Percentiles rank a stretch among this genome's conserved stretches.
phyloP scores from a whole-genome alignment of 768 basidiomycete genomes.

The Agaricus blazei region DNA sequence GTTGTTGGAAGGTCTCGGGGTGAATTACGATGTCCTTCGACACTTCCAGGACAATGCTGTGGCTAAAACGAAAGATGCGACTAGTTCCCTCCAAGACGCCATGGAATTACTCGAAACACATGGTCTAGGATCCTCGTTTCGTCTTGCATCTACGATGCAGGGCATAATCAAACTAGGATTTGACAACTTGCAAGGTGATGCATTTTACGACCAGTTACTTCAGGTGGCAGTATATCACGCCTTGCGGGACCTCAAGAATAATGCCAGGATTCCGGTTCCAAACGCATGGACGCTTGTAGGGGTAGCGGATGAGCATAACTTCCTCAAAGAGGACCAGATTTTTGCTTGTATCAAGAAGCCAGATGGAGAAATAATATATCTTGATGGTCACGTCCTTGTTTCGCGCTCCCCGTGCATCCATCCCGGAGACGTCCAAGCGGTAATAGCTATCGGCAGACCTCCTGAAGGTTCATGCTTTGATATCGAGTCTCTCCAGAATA shows the following conservation, averaged over 20 bases:
- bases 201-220: constrained; percentile 48
- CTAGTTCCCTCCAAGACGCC: constrained; percentile 35
- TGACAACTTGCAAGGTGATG: constrained; percentile 25
- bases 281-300: constrained; percentile 63
- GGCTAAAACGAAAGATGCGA: constrained; percentile 34
- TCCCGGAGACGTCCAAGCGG: constrained; percentile 60
- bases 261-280: constrained; percentile 61
- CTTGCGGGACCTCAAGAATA: constrained; percentile 56
- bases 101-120: constrained; percentile 45
- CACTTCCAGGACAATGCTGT: constrained; percentile 48
- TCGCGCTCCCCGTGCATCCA: constrained; percentile 64
- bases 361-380: constrained; percentile 33
- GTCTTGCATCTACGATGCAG: constrained; percentile 44
- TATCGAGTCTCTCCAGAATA: constrained; percentile 46
- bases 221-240: constrained; percentile 52
- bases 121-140: constrained; percentile 53
- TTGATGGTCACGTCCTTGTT: constrained; percentile 49
- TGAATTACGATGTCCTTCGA: constrained; percentile 48
- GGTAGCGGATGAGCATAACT: constrained; percentile 57
- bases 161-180: constrained; percentile 43
- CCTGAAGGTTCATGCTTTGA: constrained; percentile 46
- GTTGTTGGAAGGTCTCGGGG: constrained; percentile 54
- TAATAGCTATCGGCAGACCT: constrained; percentile 50
- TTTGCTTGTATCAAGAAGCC: constrained; percentile 51
- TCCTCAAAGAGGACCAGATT: constrained; percentile 47